These are phyloP conservation scores for Misopates orontium DNA, from an alignment of 257 asterid genomes.

Conservation along the genomic window DNA sequence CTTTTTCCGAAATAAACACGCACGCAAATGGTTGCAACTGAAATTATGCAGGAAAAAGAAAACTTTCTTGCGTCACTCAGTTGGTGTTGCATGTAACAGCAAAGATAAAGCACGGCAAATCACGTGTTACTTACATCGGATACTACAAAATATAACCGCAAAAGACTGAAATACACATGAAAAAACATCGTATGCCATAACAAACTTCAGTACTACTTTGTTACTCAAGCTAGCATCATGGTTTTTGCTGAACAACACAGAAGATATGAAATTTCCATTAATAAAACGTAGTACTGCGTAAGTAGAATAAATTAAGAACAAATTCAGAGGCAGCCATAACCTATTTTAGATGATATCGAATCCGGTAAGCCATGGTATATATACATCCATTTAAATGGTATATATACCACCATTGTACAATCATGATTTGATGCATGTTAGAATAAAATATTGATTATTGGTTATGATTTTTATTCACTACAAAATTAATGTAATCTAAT, in stretches of 20 bases:
- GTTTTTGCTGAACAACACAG: not conserved
- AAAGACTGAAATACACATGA: not conserved
- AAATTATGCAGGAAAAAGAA: conserved; percentile 8
- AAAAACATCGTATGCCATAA: too few relatives aligned
- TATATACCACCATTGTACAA: too few relatives aligned
- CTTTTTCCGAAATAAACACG: conserved; percentile 23
- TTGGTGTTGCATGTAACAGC: not conserved
- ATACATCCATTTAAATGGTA: too few relatives aligned
- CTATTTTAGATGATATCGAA: too few relatives aligned
- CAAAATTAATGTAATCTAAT: not conserved
- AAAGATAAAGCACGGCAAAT: not conserved
- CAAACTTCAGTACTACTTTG: not conserved
- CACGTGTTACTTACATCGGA: not conserved
- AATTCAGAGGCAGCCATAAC: too few relatives aligned
- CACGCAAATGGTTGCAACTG: conserved; percentile 7
- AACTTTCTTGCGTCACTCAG: conserved; percentile 19
- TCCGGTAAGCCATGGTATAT: too few relatives aligned
- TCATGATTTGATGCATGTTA: conserved; percentile 52
- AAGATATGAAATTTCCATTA: too few relatives aligned
- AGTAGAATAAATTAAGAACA: too few relatives aligned
- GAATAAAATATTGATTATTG: not conserved
- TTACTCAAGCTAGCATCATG: not conserved
- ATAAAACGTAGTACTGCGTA: too few relatives aligned
- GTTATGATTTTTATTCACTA: not conserved
- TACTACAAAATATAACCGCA: conserved; percentile 1